These are phyloP conservation scores for Microstegium vimineum DNA, from an alignment of 176 grass and related monocot genomes.

Conservation along the genomic window DNA sequence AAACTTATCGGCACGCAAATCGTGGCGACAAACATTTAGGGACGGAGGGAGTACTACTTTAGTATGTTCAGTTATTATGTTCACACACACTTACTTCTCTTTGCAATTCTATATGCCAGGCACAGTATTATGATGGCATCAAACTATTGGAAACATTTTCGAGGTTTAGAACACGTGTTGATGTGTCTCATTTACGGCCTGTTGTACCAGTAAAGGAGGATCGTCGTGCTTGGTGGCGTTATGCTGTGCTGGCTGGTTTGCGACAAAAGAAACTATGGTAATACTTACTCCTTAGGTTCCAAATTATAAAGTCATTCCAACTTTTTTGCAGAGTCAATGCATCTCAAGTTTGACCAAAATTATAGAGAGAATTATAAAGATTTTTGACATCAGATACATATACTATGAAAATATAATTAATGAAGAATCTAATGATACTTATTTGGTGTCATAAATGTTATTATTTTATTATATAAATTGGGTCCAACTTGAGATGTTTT, in stretches of 20 bases:
- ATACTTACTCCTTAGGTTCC: background rate
- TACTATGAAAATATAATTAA: background rate
- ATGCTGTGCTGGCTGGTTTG: conserved; percentile 82
- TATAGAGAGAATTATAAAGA: background rate
- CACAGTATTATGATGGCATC: conserved; percentile 94
- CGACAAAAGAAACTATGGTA: conserved; percentile 96
- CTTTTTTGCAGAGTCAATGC: too few species aligned
- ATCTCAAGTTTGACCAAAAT: background rate
- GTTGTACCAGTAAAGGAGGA: conserved; percentile 66
- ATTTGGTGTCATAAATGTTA: background rate
- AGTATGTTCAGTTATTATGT: conserved; percentile 5
- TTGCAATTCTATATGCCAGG: conserved; percentile 50
- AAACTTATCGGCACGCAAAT: too few species aligned
- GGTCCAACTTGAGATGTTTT: too few species aligned
- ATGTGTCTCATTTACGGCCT: conserved; percentile 95
- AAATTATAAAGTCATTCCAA: too few species aligned
- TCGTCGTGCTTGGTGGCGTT: conserved; percentile 87
- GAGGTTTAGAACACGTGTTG: conserved; percentile 84
- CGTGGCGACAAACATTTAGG: too few species aligned
- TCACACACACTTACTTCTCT: conserved; percentile 14
- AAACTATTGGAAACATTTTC: conserved; percentile 96
- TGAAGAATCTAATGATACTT: background rate
- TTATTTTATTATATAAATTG: background rate
- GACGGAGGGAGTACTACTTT: too few species aligned
- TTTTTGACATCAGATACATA: background rate